Base-by-base conservation (phyloP, 345 rosid species). In the Garcia nutans region DNA sequence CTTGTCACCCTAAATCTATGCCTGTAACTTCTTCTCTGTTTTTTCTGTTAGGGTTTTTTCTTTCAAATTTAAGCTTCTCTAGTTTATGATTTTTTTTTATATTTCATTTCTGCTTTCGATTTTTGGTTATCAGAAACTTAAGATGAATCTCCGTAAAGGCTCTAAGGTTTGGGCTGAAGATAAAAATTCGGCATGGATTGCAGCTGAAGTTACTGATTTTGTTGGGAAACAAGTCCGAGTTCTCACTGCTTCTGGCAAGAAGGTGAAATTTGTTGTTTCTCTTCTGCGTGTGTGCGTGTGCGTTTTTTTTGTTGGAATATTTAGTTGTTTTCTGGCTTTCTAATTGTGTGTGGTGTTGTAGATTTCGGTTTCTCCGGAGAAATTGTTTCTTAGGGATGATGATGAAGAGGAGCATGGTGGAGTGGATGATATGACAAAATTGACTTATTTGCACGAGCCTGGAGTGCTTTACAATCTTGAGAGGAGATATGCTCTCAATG, bases 351-450 rank as follows among this genome's bases (percentile, higher is more conserved):
- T 52, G 52, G 6, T 26, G 69, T 23, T 75, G 33, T 75, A 96
- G 99, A 89, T 91, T 65, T 74, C 77, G 61, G 87, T 74, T 55
- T 54, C 72, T 17, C 82, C 86, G 68, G 94, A 81, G 71, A 93
- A 88, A 86, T 52, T 93, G 78, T 85, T 82, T 70, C 87, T 80
- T 23, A 87, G 97, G 75, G 97, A 92, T 74, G 91, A 86, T 2
- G 98, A 89, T 5, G 97, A 94, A 68, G 98, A 92, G 61, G 97
- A 93, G 71, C 93, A 84, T 84, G 94, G 92, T 52, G 99, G 99
- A 77, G 98, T 96, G 15, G 99, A 96, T 81, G 99, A 95, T 83
- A 95, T 95, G 99, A 95, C 98, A 0, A 95, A 95, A 79, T 81
- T 95, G 78, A 83, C 97, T 17, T 90, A 95, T 84, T 92, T 96